Base-by-base conservation (phyloP, 2,329 filamentous ascomycete genomes). In the Stachybotrys chartarum region DNA sequence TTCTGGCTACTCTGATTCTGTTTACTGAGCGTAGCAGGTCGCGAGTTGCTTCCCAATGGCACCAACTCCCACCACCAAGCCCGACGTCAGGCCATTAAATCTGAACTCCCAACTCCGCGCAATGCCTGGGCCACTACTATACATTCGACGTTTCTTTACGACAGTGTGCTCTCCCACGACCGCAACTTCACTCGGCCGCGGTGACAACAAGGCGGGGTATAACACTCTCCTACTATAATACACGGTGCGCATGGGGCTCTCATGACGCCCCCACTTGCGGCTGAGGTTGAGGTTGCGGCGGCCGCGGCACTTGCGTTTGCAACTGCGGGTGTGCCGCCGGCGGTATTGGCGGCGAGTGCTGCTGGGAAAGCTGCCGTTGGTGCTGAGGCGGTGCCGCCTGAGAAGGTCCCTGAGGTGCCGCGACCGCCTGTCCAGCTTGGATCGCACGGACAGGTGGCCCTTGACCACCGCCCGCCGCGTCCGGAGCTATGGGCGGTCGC, bases 101-200 rank as follows among this genome's bases (percentile, higher is more conserved):
- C 60, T 56, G 59, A 60, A 68, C 65, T 65, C 67, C 65, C 63
- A 69, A 72, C 70, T 72, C 70, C 70, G 56, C 63, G 70, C 70
- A 70, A 70, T 68, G 66, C 64, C 57, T 53, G 55, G 59, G 58
- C 60, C 64, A 60, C 30, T 58, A 56, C 39, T 54, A 39, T 54
- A 42, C 35, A 42, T 14, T 42, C 35, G 14, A 14, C 14, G 35
- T 14, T 42, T 42, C 8, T 42, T 3, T 42, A 42, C 35, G 35
- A 42, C 35, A 42, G 35, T 42, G 14, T 14, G 35, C 35, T 14
- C 5, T 42, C 35, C 35, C 35, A 10, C 52, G 24, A 44, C 52
- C 44, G 24, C 56, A 50, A 53, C 55, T 45, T 7, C 35, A 56
- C 55, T 14, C 35, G 14, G 14, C 35, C 35, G 35, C 8, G 14